Base-by-base conservation (phyloP, 257 asterid species). In the Dorcoceras hygrometricum region DNA sequence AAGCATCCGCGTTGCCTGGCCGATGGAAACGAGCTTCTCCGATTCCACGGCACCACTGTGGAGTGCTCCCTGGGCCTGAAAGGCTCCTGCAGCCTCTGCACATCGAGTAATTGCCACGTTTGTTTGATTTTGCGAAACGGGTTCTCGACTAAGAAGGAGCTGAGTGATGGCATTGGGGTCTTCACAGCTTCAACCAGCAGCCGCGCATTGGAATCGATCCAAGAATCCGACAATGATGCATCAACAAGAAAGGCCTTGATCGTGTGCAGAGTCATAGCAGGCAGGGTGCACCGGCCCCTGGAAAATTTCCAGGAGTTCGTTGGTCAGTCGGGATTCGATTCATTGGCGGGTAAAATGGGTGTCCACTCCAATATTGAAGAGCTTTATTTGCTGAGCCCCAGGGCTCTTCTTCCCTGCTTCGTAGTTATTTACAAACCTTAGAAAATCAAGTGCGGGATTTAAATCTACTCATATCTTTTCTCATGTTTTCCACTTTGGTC, bases 351-450 rank as follows among this genome's bases (percentile, higher is more conserved):
- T 22, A 93, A 85, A 82, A 83, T 93, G 0, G 97, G 99, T 0
- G 36, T 75, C 0, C 80, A 85, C 28, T 83, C 96, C 8, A 90
- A 85, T 9, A 83, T 88, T 81, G 99, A 90, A 70, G 97, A 93
- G 70, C 87, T 93, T 27, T 88, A 83, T 75, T 82, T 93, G 88
- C 92, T 88, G 50, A 85, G 82, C 71, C 71, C 86, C 46, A 90
- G 77, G 79, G 97, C 99, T 77, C 85, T 93, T 5, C 95, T 93
- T 66, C 97, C 99, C 56, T 93, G 99, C 75, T 90, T 93, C 78
- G 95, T 93, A 67, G 89, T 90, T 22, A 82, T 90, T 16, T 93
- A 87, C 79, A 88, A 75, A 66, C 51, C 82, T 54, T 88, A 56
- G 58, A 25, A 6, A 16, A 19, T 14, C 4, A 2, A 9, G 2